phyloP scores from a whole-genome alignment of 2,329 filamentous ascomycete genomes.

The Bipolaris cookei region DNA sequence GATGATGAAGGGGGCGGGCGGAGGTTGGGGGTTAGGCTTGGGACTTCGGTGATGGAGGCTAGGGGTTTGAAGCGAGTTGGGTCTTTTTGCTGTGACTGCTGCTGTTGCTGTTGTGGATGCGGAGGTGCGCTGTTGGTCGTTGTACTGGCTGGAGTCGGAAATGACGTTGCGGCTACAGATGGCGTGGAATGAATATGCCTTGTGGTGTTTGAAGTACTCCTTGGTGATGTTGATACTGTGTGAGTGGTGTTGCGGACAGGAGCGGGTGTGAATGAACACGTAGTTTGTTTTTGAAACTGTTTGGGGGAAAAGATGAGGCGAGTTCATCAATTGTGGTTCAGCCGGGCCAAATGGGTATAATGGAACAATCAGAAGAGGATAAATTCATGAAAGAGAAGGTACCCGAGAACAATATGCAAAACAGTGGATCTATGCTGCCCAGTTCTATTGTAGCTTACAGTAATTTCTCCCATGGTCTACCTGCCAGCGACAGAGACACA shows the following conservation, averaged over 20 bases:
- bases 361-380: not conserved
- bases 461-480: conserved; percentile 75
- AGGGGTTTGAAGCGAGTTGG: not conserved
- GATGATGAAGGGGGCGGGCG: not conserved
- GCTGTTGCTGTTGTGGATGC: not conserved
- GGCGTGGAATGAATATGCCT: not conserved
- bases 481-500: conserved; percentile 82
- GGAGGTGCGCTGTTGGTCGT: not conserved
- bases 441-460: conserved; percentile 46
- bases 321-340: not conserved
- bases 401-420: not conserved
- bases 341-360: not conserved
- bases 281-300: not conserved
- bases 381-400: not conserved
- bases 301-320: not conserved
- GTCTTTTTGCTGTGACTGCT: not conserved
- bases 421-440: not conserved
- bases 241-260: not conserved
- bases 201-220: not conserved
- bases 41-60: not conserved
- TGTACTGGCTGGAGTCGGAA: not conserved
- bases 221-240: no score
- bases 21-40: not conserved
- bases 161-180: not conserved
- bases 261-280: not conserved